Evolutionary conservation across 2,329 filamentous ascomycete species (phyloP), one percentile per base, ranked within the genome.

Genomic region (Alternaria gansuensis): DNA sequence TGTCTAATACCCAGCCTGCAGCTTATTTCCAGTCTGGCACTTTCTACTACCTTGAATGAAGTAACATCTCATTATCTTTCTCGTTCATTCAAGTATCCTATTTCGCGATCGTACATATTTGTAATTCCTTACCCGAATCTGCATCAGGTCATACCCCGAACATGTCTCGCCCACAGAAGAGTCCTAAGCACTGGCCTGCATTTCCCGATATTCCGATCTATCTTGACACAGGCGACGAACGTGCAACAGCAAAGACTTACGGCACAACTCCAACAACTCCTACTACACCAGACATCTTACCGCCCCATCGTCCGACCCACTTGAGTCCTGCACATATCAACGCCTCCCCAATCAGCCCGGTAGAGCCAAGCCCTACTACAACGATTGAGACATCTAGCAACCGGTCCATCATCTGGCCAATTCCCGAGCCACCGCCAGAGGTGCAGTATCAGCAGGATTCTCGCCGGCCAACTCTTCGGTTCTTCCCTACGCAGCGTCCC

Each of bases 121-220:
- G 6, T 51, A 53, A 69, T 67, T 62, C 65, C 67, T 40, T 68
- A 64, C 52, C 67, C 65, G 2, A 57, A 3, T 59, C 53, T 10
- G 56, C 51, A 5, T 43, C 62, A 8, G 52, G 53, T 9, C 33
- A 54, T 24, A 51, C 36, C 1, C 45, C 59, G 1, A 36, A 50
- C 14, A 52, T 56, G 61, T 44, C 62, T n/a, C 60, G 36, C 4
- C 24, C 62, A 33, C 41, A 43, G 1, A 26, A 36, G 0, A 65
- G 61, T n/a, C 56, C 63, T 0, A 65, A 60, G 39, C 54, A 57
- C 11, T 71, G 67, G 69, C 63, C 70, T 4, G 6, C 58, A 0
- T 71, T 63, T n/a, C 65, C 69, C 1, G 63, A 63, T 4, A 70
- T 73, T 13, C 70, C 70, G 0, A 72, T 72, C 3, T 72, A 66